Evolutionary conservation across 2,329 filamentous ascomycete genomes (phyloP), one percentile per base, ranked within the genome.

Genomic region (Aspergillus arachidicola): DNA sequence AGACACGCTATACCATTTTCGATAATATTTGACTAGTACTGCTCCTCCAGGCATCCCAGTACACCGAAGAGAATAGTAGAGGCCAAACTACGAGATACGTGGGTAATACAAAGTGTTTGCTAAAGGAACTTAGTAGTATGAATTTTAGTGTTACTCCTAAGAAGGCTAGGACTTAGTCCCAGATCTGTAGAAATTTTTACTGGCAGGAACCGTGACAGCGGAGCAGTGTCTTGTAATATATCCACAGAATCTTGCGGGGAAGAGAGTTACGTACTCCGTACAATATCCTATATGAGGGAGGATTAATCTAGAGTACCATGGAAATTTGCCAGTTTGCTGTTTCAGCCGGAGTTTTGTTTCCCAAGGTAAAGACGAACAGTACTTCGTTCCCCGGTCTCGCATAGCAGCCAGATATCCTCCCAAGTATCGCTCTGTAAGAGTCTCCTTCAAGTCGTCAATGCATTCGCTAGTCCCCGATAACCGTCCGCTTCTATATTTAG

Each of bases 211-310:
- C 14, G 28, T 51, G 28, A 51, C 16, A 21, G 48, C 48, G 28
- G 48, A 51, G 48, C n/a, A 32, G 16, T 30, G 2, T 32, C 26
- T 51, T 51, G 26, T 32, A 51, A 32, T n/a, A 51, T 32, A 28
- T 26, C 19, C 51, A 38, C 11, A 54, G 26, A 30, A 26, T 38
- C 59, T 60, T 67, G 63, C 61, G 59, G 60, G 57, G 65, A 63
- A 64, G n/a, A 54, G 54, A 23, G 59, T 50, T 50, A 48, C 46
- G 57, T 53, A 26, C 48, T 58, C 38, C 36, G 32, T 32, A 45
- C 45, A 41, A n/a, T 43, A 55, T 58, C 32, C 26, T 48, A 26
- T 32, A n/a, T 41, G 36, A 28, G 19, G 23, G 43, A 53, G 58
- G 50, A 41, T 23, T 57, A 61, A 63, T 64, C 45, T 58, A 12